These are phyloP conservation scores for Lasiosphaeriaceae sp. DNA, from an alignment of 495 filamentous ascomycete genomes.

Conservation along the genomic window DNA sequence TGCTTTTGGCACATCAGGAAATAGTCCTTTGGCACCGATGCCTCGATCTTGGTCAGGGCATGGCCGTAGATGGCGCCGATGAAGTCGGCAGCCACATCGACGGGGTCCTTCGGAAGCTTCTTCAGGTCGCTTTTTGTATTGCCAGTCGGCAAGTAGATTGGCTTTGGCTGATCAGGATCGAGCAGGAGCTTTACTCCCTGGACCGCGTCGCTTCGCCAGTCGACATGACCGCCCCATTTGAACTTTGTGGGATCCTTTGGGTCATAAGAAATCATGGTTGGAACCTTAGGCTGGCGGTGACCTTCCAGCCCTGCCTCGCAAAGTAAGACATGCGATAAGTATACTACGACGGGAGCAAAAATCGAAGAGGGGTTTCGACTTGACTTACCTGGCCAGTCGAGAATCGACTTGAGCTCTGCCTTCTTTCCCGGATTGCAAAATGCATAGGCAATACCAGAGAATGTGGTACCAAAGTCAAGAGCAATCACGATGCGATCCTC, in stretches of 20 bases:
- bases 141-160: constrained; percentile 15
- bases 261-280: neutral
- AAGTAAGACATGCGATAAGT: neutral
- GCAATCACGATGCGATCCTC: neutral
- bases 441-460: constrained; percentile 4
- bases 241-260: neutral
- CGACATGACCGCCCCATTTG: neutral
- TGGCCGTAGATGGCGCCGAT: constrained; percentile 21
- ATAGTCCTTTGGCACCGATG: constrained; percentile 16
- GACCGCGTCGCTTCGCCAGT: neutral
- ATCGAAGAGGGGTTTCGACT: neutral
- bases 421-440: neutral
- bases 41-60: constrained; percentile 24
- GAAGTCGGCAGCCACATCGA: constrained; percentile 20
- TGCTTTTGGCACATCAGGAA: constrained; percentile 15
- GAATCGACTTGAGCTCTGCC: neutral
- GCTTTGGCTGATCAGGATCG: constrained; percentile 27
- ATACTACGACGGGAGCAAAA: too few species aligned
- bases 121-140: constrained; percentile 18
- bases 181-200: constrained; percentile 31
- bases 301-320: neutral
- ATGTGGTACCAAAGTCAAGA: constrained; percentile 6
- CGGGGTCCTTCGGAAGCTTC: constrained; percentile 22
- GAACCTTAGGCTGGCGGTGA: neutral
- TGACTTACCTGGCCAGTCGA: constrained; percentile 5